Conservation (phyloP, 805 yeast genomes). For the Pichia thaimueangensis region DNA sequence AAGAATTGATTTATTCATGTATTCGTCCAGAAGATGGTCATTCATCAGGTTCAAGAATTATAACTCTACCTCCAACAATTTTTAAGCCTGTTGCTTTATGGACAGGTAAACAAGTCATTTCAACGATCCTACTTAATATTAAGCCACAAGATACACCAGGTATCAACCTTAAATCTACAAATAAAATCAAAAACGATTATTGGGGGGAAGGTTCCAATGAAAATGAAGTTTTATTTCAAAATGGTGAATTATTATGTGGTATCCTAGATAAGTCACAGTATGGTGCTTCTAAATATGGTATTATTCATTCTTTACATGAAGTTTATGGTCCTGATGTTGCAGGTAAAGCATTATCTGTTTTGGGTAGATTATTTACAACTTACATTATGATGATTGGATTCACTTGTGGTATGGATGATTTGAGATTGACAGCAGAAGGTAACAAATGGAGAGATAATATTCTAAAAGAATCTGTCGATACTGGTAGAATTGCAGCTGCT, state of each 20-base stretch:
- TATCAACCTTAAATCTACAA: slow-evolving; percentile 71
- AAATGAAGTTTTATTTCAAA: slow-evolving; percentile 74
- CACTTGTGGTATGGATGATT: slow-evolving; percentile 99
- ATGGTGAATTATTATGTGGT: slow-evolving; percentile 89
- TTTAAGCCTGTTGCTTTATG: slow-evolving; percentile 83
- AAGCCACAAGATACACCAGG: slow-evolving; percentile 89
- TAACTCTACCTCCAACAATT: slow-evolving; percentile 86
- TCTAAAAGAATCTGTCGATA: slow-evolving; percentile 66
- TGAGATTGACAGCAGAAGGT: slow-evolving; percentile 87
- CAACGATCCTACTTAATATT: slow-evolving; percentile 85
- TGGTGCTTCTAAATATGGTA: slow-evolving; percentile 96
- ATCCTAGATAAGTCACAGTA: slow-evolving; percentile 96
- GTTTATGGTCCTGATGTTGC: slow-evolving; percentile 89
- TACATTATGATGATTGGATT: slow-evolving; percentile 88
- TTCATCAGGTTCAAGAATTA: slow-evolving; percentile 56
- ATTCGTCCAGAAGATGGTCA: slow-evolving; percentile 97
- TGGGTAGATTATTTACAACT: slow-evolving; percentile 91
- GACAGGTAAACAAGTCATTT: slow-evolving; percentile 97
- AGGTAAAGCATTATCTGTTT: slow-evolving; percentile 82
- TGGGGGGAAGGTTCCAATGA: slow-evolving; percentile 87
- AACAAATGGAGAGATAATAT: slow-evolving; percentile 83
- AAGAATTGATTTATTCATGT: slow-evolving; percentile 89
- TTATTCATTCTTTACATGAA: slow-evolving; percentile 94
- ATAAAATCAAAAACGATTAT: slow-evolving; percentile 89
- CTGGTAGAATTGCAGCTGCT: slow-evolving; percentile 87